Conservation (phyloP, 805 yeast genomes). For the Scheffersomyces ergatensis region DNA sequence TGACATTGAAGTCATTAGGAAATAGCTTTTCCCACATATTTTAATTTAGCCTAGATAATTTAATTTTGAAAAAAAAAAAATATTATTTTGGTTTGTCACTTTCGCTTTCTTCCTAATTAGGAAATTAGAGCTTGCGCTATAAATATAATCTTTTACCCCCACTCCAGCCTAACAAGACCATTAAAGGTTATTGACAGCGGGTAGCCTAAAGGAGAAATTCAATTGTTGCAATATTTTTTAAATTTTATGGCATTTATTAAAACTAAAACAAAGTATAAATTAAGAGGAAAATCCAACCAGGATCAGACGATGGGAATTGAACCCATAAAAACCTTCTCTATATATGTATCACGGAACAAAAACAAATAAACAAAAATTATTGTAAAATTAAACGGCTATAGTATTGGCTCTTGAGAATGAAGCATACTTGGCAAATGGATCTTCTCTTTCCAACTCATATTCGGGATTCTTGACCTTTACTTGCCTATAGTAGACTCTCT, state of each 20-base stretch:
- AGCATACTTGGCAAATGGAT: constrained; percentile 63
- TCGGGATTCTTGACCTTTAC: constrained; percentile 53
- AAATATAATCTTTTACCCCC: no score
- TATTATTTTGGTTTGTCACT: no score
- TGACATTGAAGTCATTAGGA: no score
- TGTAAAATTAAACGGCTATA: constrained; percentile 7
- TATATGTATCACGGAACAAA: not conserved
- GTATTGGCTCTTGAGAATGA: constrained; percentile 57
- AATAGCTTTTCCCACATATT: no score
- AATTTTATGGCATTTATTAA: no score
- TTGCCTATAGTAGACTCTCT: constrained; percentile 53
- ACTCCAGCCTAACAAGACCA: no score
- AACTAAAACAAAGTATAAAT: not conserved
- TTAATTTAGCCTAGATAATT: no score
- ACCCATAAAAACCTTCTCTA: constrained; percentile 4
- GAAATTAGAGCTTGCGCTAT: no score
- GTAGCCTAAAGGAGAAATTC: not conserved
- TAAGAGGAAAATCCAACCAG: constrained; percentile 4
- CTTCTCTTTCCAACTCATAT: constrained; percentile 57
- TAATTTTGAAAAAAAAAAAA: no score
- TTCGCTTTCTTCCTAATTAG: no score
- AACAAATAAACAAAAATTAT: not conserved
- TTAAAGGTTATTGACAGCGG: not conserved
- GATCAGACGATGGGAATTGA: constrained; percentile 2
- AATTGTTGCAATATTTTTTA: no score